These are phyloP conservation scores for Suillus hirtellus DNA, from an alignment of 768 basidiomycete genomes.

Conservation along the genomic window DNA sequence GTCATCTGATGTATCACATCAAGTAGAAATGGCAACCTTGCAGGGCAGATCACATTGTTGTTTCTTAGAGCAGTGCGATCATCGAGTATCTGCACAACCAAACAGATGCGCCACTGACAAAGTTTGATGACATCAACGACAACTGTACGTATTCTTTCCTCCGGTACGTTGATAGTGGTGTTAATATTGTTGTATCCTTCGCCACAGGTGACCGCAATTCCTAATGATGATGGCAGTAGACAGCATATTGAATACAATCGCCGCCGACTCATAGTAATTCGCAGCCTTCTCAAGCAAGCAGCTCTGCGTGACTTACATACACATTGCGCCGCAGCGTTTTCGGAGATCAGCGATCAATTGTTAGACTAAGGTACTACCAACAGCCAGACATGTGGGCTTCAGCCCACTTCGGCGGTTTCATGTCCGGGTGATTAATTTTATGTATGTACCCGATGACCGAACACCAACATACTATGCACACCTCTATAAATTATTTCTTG, in stretches of 20 bases:
- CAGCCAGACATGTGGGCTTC: too few species aligned
- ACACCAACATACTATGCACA: too few species aligned
- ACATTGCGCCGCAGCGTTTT: not conserved
- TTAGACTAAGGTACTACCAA: too few species aligned
- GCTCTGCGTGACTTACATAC: not conserved
- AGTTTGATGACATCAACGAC: not conserved
- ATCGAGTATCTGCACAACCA: not conserved
- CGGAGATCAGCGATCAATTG: not conserved
- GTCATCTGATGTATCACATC: not conserved
- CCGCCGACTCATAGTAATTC: not conserved
- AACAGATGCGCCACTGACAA: not conserved
- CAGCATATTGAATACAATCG: not conserved
- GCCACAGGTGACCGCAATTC: not conserved
- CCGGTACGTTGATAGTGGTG: not conserved
- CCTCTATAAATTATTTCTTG: not conserved
- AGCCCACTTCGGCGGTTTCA: not conserved
- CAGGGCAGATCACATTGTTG: not conserved
- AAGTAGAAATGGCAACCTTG: not conserved
- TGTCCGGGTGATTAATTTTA: not conserved
- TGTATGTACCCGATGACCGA: too few species aligned
- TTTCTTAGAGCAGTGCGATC: not conserved
- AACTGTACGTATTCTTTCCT: not conserved
- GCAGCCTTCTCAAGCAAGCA: not conserved
- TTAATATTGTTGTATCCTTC: not conserved
- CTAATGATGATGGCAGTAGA: not conserved